Conservation (phyloP, 1,139 yeast genomes). For the Candida sojae region DNA sequence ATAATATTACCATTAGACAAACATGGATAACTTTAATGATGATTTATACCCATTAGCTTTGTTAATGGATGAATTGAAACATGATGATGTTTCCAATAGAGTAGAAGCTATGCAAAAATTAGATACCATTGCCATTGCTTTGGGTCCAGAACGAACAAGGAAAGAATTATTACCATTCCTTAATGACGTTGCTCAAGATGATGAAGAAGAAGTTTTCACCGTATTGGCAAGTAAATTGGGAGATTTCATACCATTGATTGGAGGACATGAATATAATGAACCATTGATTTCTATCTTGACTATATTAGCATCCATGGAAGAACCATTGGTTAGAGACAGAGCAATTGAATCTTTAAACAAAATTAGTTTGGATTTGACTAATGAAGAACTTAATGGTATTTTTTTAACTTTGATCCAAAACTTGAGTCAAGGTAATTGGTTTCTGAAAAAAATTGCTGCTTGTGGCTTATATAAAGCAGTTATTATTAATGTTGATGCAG, state of each 20-base stretch:
- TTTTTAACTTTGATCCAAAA: constrained; percentile 77
- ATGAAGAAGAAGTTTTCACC: constrained; percentile 96
- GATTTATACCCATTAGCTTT: constrained; percentile 94
- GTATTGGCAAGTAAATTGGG: constrained; percentile 91
- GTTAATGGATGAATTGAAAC: constrained; percentile 91
- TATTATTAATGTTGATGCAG: constrained; percentile 59
- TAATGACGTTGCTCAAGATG: constrained; percentile 89
- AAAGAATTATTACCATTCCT: constrained; percentile 88
- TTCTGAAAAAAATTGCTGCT: constrained; percentile 87
- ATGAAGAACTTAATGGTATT: constrained; percentile 64
- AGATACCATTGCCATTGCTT: constrained; percentile 91
- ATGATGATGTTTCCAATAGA: constrained; percentile 91
- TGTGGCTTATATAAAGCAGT: constrained; percentile 84
- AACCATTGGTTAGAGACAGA: constrained; percentile 95
- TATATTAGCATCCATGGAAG: constrained; percentile 89
- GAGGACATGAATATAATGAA: constrained; percentile 80
- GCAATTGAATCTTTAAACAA: constrained; percentile 85
- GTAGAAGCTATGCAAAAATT: constrained; percentile 94
- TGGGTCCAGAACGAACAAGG: constrained; percentile 93
- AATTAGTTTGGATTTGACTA: constrained; percentile 65
- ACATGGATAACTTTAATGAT: constrained; percentile 46
- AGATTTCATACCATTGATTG: constrained; percentile 79
- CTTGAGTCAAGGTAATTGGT: constrained; percentile 91
- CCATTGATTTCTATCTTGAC: constrained; percentile 84
- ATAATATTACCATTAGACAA: constrained; percentile 4